Percentiles rank a stretch among this genome's conserved stretches.
Evolutionary conservation across 2,329 filamentous ascomycete genomes (phyloP).

Genomic region (Colletotrichum echinochloae): DNA sequence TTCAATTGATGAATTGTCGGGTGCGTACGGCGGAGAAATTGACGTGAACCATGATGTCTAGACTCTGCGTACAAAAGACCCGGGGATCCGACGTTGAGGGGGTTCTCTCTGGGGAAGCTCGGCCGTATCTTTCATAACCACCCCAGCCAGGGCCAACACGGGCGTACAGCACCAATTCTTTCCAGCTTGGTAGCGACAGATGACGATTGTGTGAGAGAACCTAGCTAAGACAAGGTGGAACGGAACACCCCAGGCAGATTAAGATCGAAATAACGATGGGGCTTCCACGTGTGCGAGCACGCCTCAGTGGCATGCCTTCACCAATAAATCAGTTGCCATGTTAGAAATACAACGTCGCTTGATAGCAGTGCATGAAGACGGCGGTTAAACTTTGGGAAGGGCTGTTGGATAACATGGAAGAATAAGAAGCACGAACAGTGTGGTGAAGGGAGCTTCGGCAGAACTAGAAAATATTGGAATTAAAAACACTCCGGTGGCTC

Average conservation of each 20-base stretch:
- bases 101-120: slow-evolving; percentile 62
- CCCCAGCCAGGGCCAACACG: slow-evolving; percentile 66
- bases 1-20: slow-evolving; percentile 75
- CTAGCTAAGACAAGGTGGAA: background rate
- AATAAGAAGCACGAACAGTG: background rate
- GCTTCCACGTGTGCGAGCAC: background rate
- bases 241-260: background rate
- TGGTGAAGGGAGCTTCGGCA: background rate
- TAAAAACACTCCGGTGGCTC: background rate
- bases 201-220: background rate
- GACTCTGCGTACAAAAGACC: slow-evolving; percentile 42
- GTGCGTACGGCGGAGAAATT: slow-evolving; percentile 77
- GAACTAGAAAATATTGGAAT: background rate
- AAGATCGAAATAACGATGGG: background rate
- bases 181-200: background rate
- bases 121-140: slow-evolving; percentile 58
- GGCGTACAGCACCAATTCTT: slow-evolving; percentile 47
- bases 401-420: background rate
- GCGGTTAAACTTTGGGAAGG: background rate
- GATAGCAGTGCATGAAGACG: background rate
- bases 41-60: slow-evolving; percentile 75
- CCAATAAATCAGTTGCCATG: background rate
- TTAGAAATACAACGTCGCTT: background rate
- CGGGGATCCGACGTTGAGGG: slow-evolving; percentile 54
- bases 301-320: background rate